These are phyloP conservation scores for Venturiaceae sp. DNA, from an alignment of 2,329 filamentous ascomycete species.

Conservation along the genomic window DNA sequence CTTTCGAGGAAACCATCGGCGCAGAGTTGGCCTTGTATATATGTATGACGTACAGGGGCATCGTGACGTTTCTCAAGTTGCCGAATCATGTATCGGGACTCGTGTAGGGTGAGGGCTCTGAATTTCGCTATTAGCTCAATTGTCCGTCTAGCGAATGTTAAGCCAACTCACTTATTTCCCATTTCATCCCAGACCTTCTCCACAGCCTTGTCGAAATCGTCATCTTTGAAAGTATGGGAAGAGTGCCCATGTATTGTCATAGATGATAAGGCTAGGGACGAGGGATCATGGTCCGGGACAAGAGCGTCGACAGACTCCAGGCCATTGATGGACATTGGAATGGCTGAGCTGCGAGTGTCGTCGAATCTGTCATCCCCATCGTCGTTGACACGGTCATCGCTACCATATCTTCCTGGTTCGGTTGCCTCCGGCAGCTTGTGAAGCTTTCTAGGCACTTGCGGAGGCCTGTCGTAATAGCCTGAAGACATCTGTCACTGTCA, in stretches of 20 bases:
- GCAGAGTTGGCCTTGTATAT: conserved; percentile 10
- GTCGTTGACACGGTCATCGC: not conserved
- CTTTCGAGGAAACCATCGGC: conserved; percentile 9
- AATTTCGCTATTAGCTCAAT: not conserved
- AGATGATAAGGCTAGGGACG: not conserved
- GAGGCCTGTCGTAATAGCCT: not conserved
- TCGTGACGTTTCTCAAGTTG: conserved; percentile 11
- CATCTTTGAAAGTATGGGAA: not conserved
- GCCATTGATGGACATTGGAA: not conserved
- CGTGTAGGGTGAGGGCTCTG: conserved; percentile 1
- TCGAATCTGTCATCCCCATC: not conserved
- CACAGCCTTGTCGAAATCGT: not conserved
- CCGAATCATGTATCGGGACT: conserved; percentile 10
- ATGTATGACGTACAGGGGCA: conserved; percentile 9
- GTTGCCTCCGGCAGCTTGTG: not conserved
- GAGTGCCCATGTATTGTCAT: not conserved
- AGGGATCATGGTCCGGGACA: not conserved
- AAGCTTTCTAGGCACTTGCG: not conserved
- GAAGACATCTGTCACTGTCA: not conserved
- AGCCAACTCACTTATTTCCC: not conserved
- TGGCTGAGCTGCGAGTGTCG: not conserved
- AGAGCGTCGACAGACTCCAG: not conserved
- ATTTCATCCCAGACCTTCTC: not conserved
- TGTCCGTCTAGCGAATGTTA: not conserved
- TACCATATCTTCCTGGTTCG: not conserved